A percentile compares a stretch with the other conserved stretches of the same genome.
These are phyloP conservation scores for Aspergillus thermomutatus DNA, from an alignment of 2,329 filamentous ascomycete genomes.

Conservation along the genomic window DNA sequence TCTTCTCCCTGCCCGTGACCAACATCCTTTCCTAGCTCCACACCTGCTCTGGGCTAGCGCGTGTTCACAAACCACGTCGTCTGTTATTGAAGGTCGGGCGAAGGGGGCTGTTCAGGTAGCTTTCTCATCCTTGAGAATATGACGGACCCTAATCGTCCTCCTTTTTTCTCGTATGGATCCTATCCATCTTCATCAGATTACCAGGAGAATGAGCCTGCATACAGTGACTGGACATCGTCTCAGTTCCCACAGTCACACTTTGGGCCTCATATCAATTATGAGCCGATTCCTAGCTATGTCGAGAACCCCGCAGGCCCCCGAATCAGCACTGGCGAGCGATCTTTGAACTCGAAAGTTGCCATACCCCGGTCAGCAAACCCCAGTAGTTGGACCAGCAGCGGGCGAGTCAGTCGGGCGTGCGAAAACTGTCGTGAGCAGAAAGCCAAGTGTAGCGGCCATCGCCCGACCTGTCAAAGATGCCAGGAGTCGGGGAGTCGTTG, in stretches of 20 bases:
- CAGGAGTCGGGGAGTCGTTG: slow-evolving; percentile 39
- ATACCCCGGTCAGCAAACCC: slow-evolving; percentile 27
- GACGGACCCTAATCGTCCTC: slow-evolving; percentile 18
- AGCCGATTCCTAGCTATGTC: slow-evolving; percentile 10
- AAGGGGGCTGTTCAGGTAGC: slow-evolving; percentile 7
- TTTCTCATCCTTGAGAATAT: slow-evolving; percentile 15
- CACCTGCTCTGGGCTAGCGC: slow-evolving; percentile 5
- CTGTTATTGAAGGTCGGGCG: slow-evolving; percentile 6
- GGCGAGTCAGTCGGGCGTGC: slow-evolving; percentile 39
- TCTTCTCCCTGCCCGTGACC: not conserved
- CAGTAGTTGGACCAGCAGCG: slow-evolving; percentile 22
- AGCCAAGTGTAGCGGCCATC: slow-evolving; percentile 46
- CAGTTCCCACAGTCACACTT: slow-evolving; percentile 15
- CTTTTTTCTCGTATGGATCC: slow-evolving; percentile 12
- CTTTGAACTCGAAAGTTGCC: slow-evolving; percentile 27
- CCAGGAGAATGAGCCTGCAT: slow-evolving; percentile 13
- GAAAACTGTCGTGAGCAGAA: slow-evolving; percentile 46
- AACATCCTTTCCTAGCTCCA: not conserved
- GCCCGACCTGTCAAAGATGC: slow-evolving; percentile 42
- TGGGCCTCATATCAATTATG: slow-evolving; percentile 13
- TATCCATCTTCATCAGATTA: slow-evolving; percentile 13
- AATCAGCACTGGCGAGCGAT: slow-evolving; percentile 12
- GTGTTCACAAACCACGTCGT: slow-evolving; percentile 7
- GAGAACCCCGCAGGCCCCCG: slow-evolving; percentile 11
- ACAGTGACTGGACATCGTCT: slow-evolving; percentile 15